Evolutionary conservation across 495 filamentous ascomycete genomes (phyloP).

Genomic region (Parathielavia appendiculata): DNA sequence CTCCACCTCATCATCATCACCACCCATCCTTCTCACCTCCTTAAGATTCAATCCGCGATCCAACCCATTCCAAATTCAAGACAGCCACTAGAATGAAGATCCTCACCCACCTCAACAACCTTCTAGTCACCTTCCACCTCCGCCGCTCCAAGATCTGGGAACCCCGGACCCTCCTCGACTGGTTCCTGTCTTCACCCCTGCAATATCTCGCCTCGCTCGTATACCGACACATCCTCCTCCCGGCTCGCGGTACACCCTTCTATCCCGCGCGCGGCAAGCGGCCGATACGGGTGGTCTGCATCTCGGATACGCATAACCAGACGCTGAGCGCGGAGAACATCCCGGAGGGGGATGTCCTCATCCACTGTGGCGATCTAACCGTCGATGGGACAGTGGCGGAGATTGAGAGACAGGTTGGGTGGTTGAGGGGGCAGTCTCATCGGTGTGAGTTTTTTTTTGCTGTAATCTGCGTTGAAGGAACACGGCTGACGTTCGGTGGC

Average conservation of each 20-base stretch:
- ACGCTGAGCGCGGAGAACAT: conserved; percentile 40
- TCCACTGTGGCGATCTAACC: conserved; percentile 83
- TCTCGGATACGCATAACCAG: conserved; percentile 81
- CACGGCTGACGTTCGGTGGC: too few species aligned
- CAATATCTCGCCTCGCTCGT: conserved; percentile 45
- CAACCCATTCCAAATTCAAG: too few species aligned
- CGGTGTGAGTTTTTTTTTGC: conserved; percentile 32
- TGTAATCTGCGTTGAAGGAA: too few species aligned
- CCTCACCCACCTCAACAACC: neutral
- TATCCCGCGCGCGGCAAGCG: conserved; percentile 44
- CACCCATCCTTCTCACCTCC: too few species aligned
- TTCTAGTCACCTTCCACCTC: conserved; percentile 35
- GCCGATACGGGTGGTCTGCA: conserved; percentile 73
- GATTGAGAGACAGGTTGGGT: conserved; percentile 73
- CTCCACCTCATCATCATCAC: too few species aligned
- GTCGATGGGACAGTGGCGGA: conserved; percentile 64
- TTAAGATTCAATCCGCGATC: too few species aligned
- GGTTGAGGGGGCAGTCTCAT: conserved; percentile 69
- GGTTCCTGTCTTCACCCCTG: conserved; percentile 46
- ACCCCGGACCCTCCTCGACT: conserved; percentile 46
- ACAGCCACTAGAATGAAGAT: neutral
- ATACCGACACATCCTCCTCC: conserved; percentile 55
- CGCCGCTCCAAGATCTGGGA: conserved; percentile 43
- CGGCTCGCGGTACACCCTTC: conserved; percentile 57
- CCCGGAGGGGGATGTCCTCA: conserved; percentile 75